Evolutionary conservation across 331 rosid species (phyloP), one percentile per base, ranked within the genome.

Genomic region (Acacia concinna): DNA sequence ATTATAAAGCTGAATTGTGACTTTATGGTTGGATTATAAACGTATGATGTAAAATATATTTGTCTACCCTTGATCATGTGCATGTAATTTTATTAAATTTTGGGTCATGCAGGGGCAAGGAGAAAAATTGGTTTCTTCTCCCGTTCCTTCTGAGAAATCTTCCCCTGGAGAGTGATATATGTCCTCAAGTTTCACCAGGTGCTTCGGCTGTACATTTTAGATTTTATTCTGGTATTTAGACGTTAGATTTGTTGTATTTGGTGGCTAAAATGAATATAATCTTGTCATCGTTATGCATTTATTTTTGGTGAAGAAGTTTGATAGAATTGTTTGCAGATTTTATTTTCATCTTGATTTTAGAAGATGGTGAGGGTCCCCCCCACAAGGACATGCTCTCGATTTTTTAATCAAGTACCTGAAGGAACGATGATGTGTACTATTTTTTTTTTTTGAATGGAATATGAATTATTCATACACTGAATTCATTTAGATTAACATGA

Each of bases 91-190:
- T 4, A n/a, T 35, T 25, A 15, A 14, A n/a, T 43, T 40, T 72
- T 49, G 46, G 77, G 68, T 77, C 75, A 32, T 82, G 82, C 32
- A 87, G 93, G 82, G 85, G 75, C 89, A 76, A 21, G 60, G 72
- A 9, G 78, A 56, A 23, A 79, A 73, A 54, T 46, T 31, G 52
- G 76, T 74, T 78, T 81, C 85, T 69, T 77, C 87, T 69, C 75
- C 89, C 17, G 77, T 65, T 64, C 28, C 52, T 51, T 63, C 68
- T 63, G 83, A 80, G 81, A 80, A 80, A 81, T 60, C 87, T 74
- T 38, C 77, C 77, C 81, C 68, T 64, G 69, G 75, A 77, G 79
- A 78, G 73, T 83, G 68, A 83, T 65, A 18, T 34, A 34, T 63
- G 40, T 77, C 70, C 73, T 41, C 69, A 66, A 70, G 54, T 71